Evolutionary conservation across 2,329 filamentous ascomycete genomes (phyloP), one percentile per base, ranked within the genome.

Genomic region (Fusarium sp.): DNA sequence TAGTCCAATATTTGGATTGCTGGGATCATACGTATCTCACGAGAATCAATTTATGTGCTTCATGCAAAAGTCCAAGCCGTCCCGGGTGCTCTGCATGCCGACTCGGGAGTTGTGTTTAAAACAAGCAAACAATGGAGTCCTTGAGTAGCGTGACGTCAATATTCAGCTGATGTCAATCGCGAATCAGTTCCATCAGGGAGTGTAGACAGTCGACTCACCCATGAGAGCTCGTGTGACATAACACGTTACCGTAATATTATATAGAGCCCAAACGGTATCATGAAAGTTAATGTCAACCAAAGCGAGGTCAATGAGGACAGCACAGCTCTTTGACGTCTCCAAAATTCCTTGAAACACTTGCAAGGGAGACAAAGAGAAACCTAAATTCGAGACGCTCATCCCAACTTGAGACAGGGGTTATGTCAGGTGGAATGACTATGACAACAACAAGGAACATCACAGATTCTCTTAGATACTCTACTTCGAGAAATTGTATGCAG

Each of bases 331-430:
- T 40, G 31, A 39, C 24, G 24, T 44, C 54, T 40, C 38, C 46
- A 36, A 48, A 40, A 43, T 11, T 42, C 14, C 43, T 42, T 66
- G 26, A 36, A 65, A 44, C 43, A 66, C 43, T 59, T 48, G 22
- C 42, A 60, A 65, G 60, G 62, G 60, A 46, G 49, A 46, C 39
- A 34, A 38, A 17, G 43, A 63, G 39, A 55, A 40, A 58, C 40
- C 44, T 43, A 50, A 60, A 39, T 65, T 69, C 48, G 65, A 59
- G 63, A 62, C 57, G 49, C 63, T 70, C 67, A 46, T 68, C 67
- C 66, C 42, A 46, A 68, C 49, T 64, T 63, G 58, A 56, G 66
- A 69, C 67, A 69, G 58, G 63, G 63, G 67, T 43, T 54, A 38
- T 50, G 17, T 42, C 62, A 67, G 49, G 67, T 60, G 67, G 67